Conservation (phyloP, 176 grass and related monocot genomes). For the sorghum (Sorghum bicolor) region Sorghum_bicolor_NCBIv3 NC_012870.2:75653001-75653500, state of each 20-base stretch:
- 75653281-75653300: background rate
- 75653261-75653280: background rate
- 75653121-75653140: background rate
- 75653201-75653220: conserved; percentile 71
- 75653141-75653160: conserved; percentile 6
- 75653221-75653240: conserved; percentile 81
- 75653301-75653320: background rate
- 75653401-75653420: background rate
- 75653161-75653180: conserved; percentile 78
- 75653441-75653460: conserved; percentile 85
- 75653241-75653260: conserved; percentile 55
- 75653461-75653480: conserved; percentile 92
- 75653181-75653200: conserved; percentile 86
- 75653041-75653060: conserved; percentile 51
- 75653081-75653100: background rate
- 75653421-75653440: background rate
- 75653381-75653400: background rate
- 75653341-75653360: background rate
- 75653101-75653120: too few species aligned
- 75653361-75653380: background rate
- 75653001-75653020: conserved; percentile 51
- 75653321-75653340: background rate
- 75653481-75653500: conserved; percentile 61
- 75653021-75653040: conserved; percentile 87
- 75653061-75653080: conserved; percentile 74